Conservation (phyloP, 2,329 filamentous ascomycete species). For the Beauveria australis region DNA sequence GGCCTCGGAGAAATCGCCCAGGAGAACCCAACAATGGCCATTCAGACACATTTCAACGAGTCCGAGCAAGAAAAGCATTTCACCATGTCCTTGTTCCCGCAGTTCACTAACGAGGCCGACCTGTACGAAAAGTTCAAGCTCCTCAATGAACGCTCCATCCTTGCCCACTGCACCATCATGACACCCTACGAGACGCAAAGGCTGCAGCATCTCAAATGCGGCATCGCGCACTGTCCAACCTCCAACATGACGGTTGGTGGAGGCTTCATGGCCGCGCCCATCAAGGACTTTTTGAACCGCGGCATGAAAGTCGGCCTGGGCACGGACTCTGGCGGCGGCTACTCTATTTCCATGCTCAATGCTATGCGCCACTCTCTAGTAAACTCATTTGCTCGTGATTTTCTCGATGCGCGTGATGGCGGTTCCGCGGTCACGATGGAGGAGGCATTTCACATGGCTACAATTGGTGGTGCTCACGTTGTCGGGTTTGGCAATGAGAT, state of each 20-base stretch:
- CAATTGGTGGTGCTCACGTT: constrained; percentile 51
- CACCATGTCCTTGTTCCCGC: constrained; percentile 47
- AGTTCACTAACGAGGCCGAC: constrained; percentile 48
- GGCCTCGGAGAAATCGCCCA: constrained; percentile 47
- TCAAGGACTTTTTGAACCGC: constrained; percentile 47
- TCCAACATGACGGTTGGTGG: constrained; percentile 55
- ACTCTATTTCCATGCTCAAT: constrained; percentile 50
- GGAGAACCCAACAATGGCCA: constrained; percentile 39
- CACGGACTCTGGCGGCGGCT: constrained; percentile 57
- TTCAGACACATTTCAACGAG: constrained; percentile 63
- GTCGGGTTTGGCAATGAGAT: constrained; percentile 44
- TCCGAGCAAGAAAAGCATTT: constrained; percentile 50
- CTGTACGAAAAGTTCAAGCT: constrained; percentile 50
- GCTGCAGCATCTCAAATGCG: constrained; percentile 41
- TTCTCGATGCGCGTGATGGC: constrained; percentile 30
- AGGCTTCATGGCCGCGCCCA: constrained; percentile 53
- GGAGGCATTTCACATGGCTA: constrained; percentile 53
- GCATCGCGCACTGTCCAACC: constrained; percentile 56
- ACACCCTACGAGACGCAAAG: constrained; percentile 44
- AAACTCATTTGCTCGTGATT: constrained; percentile 40
- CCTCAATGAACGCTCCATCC: constrained; percentile 46
- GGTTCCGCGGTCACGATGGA: constrained; percentile 35
- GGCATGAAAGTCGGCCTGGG: constrained; percentile 60
- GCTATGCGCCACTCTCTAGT: constrained; percentile 52
- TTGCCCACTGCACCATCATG: constrained; percentile 60